phyloP scores from a whole-genome alignment of 1,284 basidiomycete species.

The Microstroma glucosiphilum region DNA sequence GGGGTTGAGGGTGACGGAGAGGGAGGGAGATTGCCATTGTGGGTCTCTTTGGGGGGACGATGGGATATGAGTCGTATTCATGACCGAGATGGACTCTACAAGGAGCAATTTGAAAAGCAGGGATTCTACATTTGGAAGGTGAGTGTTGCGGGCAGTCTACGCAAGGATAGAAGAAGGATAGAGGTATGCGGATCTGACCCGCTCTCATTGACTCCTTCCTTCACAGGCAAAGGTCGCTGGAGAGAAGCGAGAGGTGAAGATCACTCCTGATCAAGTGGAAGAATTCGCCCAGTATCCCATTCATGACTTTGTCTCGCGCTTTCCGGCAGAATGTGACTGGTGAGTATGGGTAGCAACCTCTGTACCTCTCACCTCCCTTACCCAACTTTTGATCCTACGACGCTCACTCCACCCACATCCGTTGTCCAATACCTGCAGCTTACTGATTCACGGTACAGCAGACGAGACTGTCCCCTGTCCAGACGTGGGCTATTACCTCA shows the following conservation, averaged over 20 bases:
- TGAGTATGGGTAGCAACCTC: neutral
- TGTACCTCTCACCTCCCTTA: neutral
- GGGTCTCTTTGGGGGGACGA: constrained; percentile 47
- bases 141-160: constrained; percentile 24
- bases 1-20: neutral
- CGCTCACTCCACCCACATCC: too few relatives aligned
- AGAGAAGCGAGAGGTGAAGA: constrained; percentile 21
- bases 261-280: constrained; percentile 30
- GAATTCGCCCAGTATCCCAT: constrained; percentile 30
- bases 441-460: constrained; percentile 31
- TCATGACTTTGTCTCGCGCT: constrained; percentile 18
- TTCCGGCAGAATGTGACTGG: constrained; percentile 30
- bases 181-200: neutral
- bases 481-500: constrained; percentile 26
- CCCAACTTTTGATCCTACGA: too few relatives aligned
- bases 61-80: constrained; percentile 34
- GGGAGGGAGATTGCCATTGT: constrained; percentile 55
- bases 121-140: constrained; percentile 36
- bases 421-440: constrained; percentile 12
- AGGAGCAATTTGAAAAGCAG: constrained; percentile 23
- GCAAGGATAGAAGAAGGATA: constrained; percentile 16
- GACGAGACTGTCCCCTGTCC: constrained; percentile 32
- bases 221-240: constrained; percentile 24
- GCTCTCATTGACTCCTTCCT: neutral
- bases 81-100: constrained; percentile 25